These are phyloP conservation scores for Alternaria sp. DNA, from an alignment of 2,329 filamentous ascomycete genomes.

Conservation along the genomic window DNA sequence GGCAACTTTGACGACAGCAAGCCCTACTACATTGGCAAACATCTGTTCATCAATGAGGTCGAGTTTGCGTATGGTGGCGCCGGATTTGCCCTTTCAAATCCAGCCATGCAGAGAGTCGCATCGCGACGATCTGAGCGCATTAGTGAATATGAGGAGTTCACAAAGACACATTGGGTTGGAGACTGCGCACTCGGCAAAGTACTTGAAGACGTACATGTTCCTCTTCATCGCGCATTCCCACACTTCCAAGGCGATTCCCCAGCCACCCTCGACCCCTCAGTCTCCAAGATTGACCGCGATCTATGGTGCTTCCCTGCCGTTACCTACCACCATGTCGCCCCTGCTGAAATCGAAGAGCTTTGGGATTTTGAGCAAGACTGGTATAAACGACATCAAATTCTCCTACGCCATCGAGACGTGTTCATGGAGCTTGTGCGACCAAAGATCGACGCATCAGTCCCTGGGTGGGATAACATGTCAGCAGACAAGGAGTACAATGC, in stretches of 20 bases:
- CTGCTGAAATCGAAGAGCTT: constrained; percentile 47
- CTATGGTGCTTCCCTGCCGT: constrained; percentile 57
- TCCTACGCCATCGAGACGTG: constrained; percentile 50
- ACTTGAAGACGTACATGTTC: constrained; percentile 46
- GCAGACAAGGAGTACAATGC: constrained; percentile 47
- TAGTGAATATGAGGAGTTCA: constrained; percentile 48
- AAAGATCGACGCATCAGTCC: constrained; percentile 33
- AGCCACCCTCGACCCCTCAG: constrained; percentile 51
- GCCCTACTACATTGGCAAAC: constrained; percentile 55
- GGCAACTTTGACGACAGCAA: constrained; percentile 49
- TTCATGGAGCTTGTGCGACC: constrained; percentile 46
- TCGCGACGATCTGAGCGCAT: constrained; percentile 42
- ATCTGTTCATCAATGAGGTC: constrained; percentile 54
- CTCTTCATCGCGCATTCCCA: constrained; percentile 52
- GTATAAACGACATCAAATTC: constrained; percentile 46
- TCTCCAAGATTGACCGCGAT: constrained; percentile 44
- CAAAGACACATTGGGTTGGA: constrained; percentile 49
- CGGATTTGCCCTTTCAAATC: constrained; percentile 54
- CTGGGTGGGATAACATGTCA: constrained; percentile 50
- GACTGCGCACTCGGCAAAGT: constrained; percentile 51
- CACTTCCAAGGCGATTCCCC: constrained; percentile 57
- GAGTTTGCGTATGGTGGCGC: constrained; percentile 58
- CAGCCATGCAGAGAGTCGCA: constrained; percentile 50
- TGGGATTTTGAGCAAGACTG: constrained; percentile 53
- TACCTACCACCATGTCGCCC: constrained; percentile 52